Base-by-base conservation (phyloP, 2,329 filamentous ascomycete genomes). In the Monosporascus sp. region DNA sequence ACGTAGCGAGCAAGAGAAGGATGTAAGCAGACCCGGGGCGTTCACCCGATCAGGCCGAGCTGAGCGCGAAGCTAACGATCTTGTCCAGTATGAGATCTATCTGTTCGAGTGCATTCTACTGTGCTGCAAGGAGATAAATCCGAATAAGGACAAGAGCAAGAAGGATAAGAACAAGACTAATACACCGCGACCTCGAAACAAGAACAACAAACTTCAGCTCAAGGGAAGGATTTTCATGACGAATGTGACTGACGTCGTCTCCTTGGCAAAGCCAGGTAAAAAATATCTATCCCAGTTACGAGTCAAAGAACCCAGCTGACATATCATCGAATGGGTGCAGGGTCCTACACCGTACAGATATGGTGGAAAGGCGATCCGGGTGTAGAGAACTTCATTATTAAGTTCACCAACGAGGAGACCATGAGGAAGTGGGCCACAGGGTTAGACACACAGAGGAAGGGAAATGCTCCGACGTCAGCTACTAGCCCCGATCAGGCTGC, bases 181-280 rank as follows among this genome's bases (percentile, higher is more conserved):
- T 2, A 74, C 71, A 7, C 79, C 84, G 54, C 89, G 85, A 69
- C 67, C 71, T 47, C 73, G 75, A 46, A 84, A 80, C 65, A 86
- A 83, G 68, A 88, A 84, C 63, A 88, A 87, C 43, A 96, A 93
- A 72, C 78, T 97, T 56, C 92, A 97, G 71, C 80, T 99, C 31
- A 99, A 99, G 72, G 94, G 94, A 40, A 85, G 94, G 50, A 99
- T 99, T 64, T 97, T 97, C 74, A 97, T 99, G 92, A 91, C 92
- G 62, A 99, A 99, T 66, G 93, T 99, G 52, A 97, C 92, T 40
- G 91, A 97, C 69, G 87, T 96, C n/a, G 78, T 96, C 43, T 92
- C 88, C 19, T 78, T 94, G 55, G 85, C 87, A 49, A 96, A 92
- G 70, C 89, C 91, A 72, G 91, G 92, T 95, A 82, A 67, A 81